phyloP scores from a whole-genome alignment of 352 stramenopile genomes.

The Phytophthora pluvialis region DNA sequence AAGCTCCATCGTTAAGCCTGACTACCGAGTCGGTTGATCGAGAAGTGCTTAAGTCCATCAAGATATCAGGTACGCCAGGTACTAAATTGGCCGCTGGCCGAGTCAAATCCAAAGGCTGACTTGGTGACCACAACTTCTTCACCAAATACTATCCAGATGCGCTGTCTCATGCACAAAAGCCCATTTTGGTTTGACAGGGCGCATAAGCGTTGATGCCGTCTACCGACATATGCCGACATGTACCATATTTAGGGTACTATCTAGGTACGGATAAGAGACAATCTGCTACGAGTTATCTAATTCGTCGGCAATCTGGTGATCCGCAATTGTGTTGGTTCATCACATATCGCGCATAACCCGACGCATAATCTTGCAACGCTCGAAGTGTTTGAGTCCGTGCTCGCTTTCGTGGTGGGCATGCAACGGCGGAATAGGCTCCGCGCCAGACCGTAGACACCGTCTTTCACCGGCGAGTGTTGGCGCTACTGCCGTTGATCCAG shows the following conservation, averaged over 20 bases:
- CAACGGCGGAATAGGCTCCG: background rate
- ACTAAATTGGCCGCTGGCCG: no score
- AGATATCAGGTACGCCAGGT: no score
- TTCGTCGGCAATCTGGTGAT: slow-evolving; percentile 11
- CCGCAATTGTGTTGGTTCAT: slow-evolving; percentile 1
- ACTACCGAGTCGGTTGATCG: background rate
- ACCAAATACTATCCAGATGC: no score
- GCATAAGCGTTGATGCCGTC: slow-evolving; percentile 19
- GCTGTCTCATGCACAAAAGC: background rate
- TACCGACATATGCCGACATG: background rate
- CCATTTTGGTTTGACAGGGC: slow-evolving; percentile 3
- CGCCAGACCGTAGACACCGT: background rate
- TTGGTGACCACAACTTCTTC: no score
- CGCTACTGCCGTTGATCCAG: background rate
- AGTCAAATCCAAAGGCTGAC: no score
- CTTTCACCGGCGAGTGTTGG: background rate
- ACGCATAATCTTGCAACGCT: no score
- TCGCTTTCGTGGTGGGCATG: background rate
- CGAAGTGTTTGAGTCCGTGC: no score
- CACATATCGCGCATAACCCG: no score
- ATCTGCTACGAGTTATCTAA: background rate
- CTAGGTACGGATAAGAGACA: background rate
- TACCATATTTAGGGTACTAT: background rate
- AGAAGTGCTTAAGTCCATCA: background rate
- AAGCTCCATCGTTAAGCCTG: no score